Percentiles rank a stretch among this genome's conserved stretches.
phyloP scores from a whole-genome alignment of 805 yeast genomes.

The Zygosaccharomyces bisporus region DNA sequence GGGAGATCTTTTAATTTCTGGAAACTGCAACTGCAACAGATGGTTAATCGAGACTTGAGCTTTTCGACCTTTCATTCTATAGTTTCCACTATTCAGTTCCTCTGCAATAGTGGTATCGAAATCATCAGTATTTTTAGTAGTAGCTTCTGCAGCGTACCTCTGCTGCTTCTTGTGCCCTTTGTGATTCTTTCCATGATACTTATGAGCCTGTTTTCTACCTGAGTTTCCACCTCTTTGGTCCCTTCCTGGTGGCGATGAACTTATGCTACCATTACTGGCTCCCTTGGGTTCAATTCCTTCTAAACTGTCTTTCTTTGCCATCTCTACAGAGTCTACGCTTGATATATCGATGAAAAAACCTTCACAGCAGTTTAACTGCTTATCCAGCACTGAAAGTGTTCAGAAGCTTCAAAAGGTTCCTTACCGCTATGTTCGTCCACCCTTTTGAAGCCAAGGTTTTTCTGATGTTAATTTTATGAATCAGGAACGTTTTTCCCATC shows the following conservation, averaged over 20 bases:
- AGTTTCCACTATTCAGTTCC: slow-evolving; percentile 33
- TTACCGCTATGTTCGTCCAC: neutral
- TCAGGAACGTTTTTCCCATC: neutral
- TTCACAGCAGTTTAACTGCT: neutral
- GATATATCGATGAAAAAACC: neutral
- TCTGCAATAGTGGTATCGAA: slow-evolving; percentile 37
- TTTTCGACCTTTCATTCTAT: slow-evolving; percentile 38
- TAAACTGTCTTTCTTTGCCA: slow-evolving; percentile 5
- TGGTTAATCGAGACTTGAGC: slow-evolving; percentile 58
- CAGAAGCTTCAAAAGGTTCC: neutral
- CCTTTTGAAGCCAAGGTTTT: neutral
- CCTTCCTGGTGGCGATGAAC: neutral
- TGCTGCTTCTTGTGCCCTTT: slow-evolving; percentile 14
- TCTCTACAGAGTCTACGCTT: neutral
- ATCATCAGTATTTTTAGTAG: slow-evolving; percentile 1
- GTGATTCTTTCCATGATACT: slow-evolving; percentile 12
- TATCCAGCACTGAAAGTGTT: neutral
- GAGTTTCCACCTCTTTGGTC: neutral
- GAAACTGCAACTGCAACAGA: slow-evolving; percentile 54
- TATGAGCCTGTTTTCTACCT: slow-evolving; percentile 9
- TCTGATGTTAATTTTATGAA: neutral
- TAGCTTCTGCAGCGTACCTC: slow-evolving; percentile 3
- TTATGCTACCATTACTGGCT: neutral
- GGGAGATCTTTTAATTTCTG: slow-evolving; percentile 36
- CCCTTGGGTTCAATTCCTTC: slow-evolving; percentile 3